Conservation (phyloP, 2,329 filamentous ascomycete genomes). For the Blastomyces gilchristii region DNA sequence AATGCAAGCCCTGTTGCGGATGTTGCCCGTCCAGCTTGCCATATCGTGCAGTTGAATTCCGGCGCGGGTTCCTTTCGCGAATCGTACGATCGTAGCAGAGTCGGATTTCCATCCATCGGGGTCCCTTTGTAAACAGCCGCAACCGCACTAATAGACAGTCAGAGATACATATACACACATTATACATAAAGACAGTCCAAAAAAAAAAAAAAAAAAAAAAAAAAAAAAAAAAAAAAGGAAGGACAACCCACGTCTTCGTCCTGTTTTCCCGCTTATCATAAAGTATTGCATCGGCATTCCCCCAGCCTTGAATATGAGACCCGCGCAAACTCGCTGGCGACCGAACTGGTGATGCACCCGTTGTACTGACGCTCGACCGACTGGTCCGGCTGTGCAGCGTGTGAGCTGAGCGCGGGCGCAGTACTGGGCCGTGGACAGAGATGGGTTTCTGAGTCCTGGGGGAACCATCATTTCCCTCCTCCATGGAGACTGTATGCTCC, state of each 20-base stretch:
- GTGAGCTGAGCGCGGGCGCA: conserved; percentile 8
- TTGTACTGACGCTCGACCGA: conserved; percentile 73
- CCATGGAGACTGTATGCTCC: conserved; percentile 68
- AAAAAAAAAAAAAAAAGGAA: conserved; percentile 5
- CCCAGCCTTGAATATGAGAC: conserved; percentile 47
- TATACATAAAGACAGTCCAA: not conserved
- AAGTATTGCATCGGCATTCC: conserved; percentile 74
- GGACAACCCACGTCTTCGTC: conserved; percentile 70
- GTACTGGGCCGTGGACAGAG: not conserved
- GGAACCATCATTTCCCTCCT: conserved; percentile 68
- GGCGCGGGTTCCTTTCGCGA: conserved; percentile 83
- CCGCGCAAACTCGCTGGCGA: conserved; percentile 46
- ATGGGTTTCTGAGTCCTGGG: not conserved
- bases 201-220: conserved; percentile 4
- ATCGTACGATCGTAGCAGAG: conserved; percentile 83
- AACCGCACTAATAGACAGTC: conserved; percentile 54
- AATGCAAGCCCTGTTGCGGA: conserved; percentile 85
- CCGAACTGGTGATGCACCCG: conserved; percentile 54
- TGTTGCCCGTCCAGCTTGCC: conserved; percentile 94
- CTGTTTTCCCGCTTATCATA: conserved; percentile 79
- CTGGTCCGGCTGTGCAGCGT: conserved; percentile 55
- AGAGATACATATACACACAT: conserved; percentile 1
- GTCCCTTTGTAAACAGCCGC: conserved; percentile 87
- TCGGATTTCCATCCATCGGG: conserved; percentile 54
- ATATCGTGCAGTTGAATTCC: conserved; percentile 89